Conservation (phyloP, 2,329 filamentous ascomycete genomes). For the Ambrosiella cleistominuta region DNA sequence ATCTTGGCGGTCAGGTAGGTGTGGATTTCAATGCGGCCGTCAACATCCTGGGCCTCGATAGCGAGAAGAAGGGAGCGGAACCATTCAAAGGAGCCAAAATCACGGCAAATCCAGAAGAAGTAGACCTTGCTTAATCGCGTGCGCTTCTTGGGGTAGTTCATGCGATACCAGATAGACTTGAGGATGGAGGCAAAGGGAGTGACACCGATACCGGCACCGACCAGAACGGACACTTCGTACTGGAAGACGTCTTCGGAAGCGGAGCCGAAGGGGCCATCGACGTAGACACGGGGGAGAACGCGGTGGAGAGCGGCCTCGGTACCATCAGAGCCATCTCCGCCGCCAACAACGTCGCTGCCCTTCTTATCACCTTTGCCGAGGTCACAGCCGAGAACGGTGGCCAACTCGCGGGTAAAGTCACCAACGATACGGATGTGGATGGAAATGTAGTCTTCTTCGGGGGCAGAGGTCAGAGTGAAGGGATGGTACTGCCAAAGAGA, state of each 20-base stretch:
- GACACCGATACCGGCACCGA: conserved; percentile 67
- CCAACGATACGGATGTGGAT: conserved; percentile 72
- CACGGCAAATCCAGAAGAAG: conserved; percentile 84
- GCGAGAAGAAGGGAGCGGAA: conserved; percentile 69
- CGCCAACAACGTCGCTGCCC: conserved; percentile 46
- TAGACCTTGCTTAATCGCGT: conserved; percentile 71
- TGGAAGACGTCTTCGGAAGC: conserved; percentile 83
- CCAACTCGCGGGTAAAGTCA: conserved; percentile 58
- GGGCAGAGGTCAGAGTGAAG: conserved; percentile 71
- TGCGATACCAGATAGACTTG: conserved; percentile 85
- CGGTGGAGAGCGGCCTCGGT: conserved; percentile 55
- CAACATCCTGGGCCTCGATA: conserved; percentile 71
- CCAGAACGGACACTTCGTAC: conserved; percentile 64
- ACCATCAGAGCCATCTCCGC: conserved; percentile 48
- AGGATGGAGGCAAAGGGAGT: conserved; percentile 77
- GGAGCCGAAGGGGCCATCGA: conserved; percentile 73
- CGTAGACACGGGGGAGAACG: conserved; percentile 61
- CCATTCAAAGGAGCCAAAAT: conserved; percentile 81
- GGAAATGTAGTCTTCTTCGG: conserved; percentile 80
- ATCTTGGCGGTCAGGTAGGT: conserved; percentile 78
- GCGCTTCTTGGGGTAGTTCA: conserved; percentile 71
- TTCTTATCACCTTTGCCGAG: conserved; percentile 29
- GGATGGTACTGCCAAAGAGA: conserved; percentile 82
- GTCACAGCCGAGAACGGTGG: conserved; percentile 57
- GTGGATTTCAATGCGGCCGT: conserved; percentile 75